phyloP scores from a whole-genome alignment of 176 grass and related monocot genomes.

The Oryza meyeriana region DNA sequence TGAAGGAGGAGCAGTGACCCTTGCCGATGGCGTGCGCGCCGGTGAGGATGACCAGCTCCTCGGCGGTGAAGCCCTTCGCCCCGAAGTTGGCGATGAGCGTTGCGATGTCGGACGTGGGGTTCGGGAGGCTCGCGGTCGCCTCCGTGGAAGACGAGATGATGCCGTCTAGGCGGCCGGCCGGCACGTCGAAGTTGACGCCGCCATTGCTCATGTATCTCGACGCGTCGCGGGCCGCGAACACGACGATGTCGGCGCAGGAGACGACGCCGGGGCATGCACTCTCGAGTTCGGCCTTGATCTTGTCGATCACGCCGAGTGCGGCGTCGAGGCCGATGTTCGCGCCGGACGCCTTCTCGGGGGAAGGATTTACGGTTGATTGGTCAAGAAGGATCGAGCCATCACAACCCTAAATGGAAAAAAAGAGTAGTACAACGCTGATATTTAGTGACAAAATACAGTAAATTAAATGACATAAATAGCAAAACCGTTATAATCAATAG shows the following conservation, averaged over 20 bases:
- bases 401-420: neutral
- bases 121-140: neutral
- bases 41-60: neutral
- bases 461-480: too few species aligned
- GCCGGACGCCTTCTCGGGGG: neutral
- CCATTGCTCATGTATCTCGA: neutral
- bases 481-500: too few species aligned
- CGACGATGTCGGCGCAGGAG: constrained; percentile 54
- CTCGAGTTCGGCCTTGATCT: neutral
- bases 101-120: neutral
- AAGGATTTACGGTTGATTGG: neutral
- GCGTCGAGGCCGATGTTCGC: constrained; percentile 1
- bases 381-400: constrained; percentile 16
- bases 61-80: neutral
- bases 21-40: neutral
- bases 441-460: too few species aligned
- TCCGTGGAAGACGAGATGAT: neutral
- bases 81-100: neutral
- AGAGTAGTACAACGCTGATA: neutral
- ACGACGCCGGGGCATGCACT: neutral
- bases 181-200: neutral
- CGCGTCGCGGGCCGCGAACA: constrained; percentile 44
- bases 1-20: neutral
- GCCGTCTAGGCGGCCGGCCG: neutral
- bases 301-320: neutral